Conservation (phyloP, 1,284 basidiomycete species). For the Heterobasidion occidentale region DNA sequence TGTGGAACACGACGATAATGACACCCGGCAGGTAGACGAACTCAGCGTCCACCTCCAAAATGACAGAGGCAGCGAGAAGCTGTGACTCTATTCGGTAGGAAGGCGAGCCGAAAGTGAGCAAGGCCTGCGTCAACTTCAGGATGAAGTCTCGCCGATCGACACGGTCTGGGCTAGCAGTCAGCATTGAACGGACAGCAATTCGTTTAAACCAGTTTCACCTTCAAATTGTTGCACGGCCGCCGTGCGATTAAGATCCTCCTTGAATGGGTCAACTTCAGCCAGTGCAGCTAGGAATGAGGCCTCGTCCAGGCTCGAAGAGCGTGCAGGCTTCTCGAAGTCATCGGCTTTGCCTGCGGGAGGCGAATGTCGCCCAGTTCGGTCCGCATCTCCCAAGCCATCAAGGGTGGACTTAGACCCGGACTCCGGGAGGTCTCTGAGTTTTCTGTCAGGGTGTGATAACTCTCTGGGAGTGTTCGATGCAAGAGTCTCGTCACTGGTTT, state of each 20-base stretch:
- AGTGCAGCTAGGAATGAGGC: too few relatives aligned
- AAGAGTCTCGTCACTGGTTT: too few relatives aligned
- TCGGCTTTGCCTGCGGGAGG: too few relatives aligned
- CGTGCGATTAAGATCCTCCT: not conserved
- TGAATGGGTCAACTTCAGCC: too few relatives aligned
- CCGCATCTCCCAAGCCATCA: too few relatives aligned
- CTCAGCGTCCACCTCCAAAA: constrained; percentile 53
- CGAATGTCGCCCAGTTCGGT: too few relatives aligned
- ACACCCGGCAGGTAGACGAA: constrained; percentile 79
- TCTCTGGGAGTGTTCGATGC: too few relatives aligned
- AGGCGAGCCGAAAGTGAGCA: constrained; percentile 78
- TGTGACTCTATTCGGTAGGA: constrained; percentile 84
- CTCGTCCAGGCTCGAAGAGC: too few relatives aligned
- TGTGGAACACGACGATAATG: constrained; percentile 71
- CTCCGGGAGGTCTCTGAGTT: too few relatives aligned
- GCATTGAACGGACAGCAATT: not conserved
- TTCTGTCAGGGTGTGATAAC: too few relatives aligned
- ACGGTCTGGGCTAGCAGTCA: constrained; percentile 37
- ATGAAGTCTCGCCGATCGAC: constrained; percentile 68
- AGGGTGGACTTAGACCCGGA: too few relatives aligned
- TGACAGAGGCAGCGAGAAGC: constrained; percentile 46
- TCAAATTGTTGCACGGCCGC: not conserved
- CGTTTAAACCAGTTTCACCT: not conserved
- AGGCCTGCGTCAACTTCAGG: constrained; percentile 71
- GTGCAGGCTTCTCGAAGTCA: too few relatives aligned